Percentiles rank a stretch among this genome's conserved stretches.
phyloP scores from a whole-genome alignment of 768 basidiomycete genomes.

The Rhodosporidiobolus sp. region DNA sequence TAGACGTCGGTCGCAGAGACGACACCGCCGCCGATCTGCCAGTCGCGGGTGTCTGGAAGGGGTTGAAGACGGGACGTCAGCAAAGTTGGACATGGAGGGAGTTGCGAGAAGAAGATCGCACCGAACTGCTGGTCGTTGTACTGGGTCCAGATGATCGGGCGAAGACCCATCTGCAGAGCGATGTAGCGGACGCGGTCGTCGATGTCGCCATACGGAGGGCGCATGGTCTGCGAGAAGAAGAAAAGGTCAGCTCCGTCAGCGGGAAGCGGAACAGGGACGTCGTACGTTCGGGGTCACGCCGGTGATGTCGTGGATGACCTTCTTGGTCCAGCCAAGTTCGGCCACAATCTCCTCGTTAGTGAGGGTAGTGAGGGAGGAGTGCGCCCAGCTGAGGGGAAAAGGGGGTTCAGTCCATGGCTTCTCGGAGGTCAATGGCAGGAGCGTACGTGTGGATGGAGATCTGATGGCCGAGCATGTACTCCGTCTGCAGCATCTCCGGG shows the following conservation, averaged over 20 bases:
- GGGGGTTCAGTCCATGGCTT: slow-evolving; percentile 67
- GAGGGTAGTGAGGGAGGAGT: slow-evolving; percentile 67
- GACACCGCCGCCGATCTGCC: slow-evolving; percentile 68
- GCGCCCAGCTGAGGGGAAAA: slow-evolving; percentile 74
- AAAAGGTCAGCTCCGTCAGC: neutral
- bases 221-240: slow-evolving; percentile 40
- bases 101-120: neutral
- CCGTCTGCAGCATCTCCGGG: slow-evolving; percentile 65
- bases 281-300: slow-evolving; percentile 61
- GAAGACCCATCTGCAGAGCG: slow-evolving; percentile 73
- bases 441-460: slow-evolving; percentile 60
- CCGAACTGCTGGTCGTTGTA: slow-evolving; percentile 49
- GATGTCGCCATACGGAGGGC: slow-evolving; percentile 76
- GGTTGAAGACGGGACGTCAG: slow-evolving; percentile 52
- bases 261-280: neutral
- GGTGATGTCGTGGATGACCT: slow-evolving; percentile 74
- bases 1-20: slow-evolving; percentile 58
- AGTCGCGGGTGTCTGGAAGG: slow-evolving; percentile 56
- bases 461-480: slow-evolving; percentile 77
- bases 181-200: slow-evolving; percentile 80
- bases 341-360: slow-evolving; percentile 60
- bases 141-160: slow-evolving; percentile 77
- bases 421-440: neutral
- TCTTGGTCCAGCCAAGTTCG: slow-evolving; percentile 68
- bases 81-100: slow-evolving; percentile 45